These are phyloP conservation scores for Xylariaceae sp. DNA, from an alignment of 2,329 filamentous ascomycete species.

Conservation along the genomic window DNA sequence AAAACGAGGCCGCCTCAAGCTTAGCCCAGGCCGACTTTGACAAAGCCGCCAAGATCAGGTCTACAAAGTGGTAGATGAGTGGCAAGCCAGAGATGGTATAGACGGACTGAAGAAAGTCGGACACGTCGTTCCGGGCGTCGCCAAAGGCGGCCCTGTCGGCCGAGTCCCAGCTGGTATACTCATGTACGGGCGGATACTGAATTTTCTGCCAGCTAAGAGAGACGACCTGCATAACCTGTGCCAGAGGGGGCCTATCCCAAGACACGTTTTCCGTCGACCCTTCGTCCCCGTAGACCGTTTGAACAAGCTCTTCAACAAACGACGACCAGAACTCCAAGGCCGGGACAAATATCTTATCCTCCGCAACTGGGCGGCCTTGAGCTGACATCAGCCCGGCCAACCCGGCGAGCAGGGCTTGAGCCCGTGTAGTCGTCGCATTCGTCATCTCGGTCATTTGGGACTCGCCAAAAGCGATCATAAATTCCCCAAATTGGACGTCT, in stretches of 20 bases:
- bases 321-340: slow-evolving; percentile 78
- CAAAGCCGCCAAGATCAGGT: slow-evolving; percentile 48
- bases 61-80: slow-evolving; percentile 52
- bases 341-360: slow-evolving; percentile 69
- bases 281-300: slow-evolving; percentile 48
- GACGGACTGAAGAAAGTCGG: slow-evolving; percentile 68
- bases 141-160: slow-evolving; percentile 62
- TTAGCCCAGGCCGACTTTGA: slow-evolving; percentile 48
- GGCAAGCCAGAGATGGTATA: slow-evolving; percentile 56
- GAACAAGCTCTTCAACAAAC: slow-evolving; percentile 64
- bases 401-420: slow-evolving; percentile 48
- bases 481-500: slow-evolving; percentile 57
- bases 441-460: slow-evolving; percentile 57
- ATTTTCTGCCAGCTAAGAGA: slow-evolving; percentile 65
- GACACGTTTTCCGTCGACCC: slow-evolving; percentile 39
- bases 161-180: slow-evolving; percentile 62
- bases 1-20: slow-evolving; percentile 57
- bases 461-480: slow-evolving; percentile 65
- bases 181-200: slow-evolving; percentile 55
- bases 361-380: slow-evolving; percentile 61
- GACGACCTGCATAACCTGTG: slow-evolving; percentile 57
- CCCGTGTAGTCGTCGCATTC: slow-evolving; percentile 44
- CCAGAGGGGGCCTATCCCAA: slow-evolving; percentile 56
- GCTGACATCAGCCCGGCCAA: slow-evolving; percentile 62
- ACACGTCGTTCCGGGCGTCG: slow-evolving; percentile 72